Percentiles rank a stretch among this genome's conserved stretches.
Evolutionary conservation across 2,329 filamentous ascomycete species (phyloP).

Genomic region (Alternaria infectoria): DNA sequence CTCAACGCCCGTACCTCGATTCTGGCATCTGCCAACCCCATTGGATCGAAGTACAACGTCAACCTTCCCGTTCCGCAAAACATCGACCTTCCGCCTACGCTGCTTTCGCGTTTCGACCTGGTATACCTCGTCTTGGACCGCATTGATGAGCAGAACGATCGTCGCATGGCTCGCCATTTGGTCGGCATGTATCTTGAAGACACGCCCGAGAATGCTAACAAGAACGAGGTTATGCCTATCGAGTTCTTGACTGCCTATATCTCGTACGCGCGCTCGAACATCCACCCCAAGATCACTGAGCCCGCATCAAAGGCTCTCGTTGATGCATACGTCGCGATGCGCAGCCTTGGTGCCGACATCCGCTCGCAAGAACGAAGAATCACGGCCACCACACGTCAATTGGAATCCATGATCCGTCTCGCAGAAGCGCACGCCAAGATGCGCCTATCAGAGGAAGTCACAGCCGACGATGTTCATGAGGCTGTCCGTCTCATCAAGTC

Average conservation of each 20-base stretch:
- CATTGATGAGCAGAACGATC: slow-evolving; percentile 87
- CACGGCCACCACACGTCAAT: slow-evolving; percentile 93
- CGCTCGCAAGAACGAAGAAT: slow-evolving; percentile 92
- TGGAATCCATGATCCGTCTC: slow-evolving; percentile 98
- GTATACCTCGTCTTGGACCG: slow-evolving; percentile 96
- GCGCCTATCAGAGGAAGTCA: slow-evolving; percentile 80
- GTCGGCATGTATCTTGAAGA: slow-evolving; percentile 98
- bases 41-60: slow-evolving; percentile 96
- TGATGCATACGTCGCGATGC: slow-evolving; percentile 90
- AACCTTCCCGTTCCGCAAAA: slow-evolving; percentile 96
- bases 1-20: slow-evolving; percentile 95
- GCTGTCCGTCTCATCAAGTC: slow-evolving; percentile 91
- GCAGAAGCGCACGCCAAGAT: slow-evolving; percentile 97
- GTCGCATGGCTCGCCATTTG: slow-evolving; percentile 87
- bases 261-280: slow-evolving; percentile 87
- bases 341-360: slow-evolving; percentile 75
- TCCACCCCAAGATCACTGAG: slow-evolving; percentile 81
- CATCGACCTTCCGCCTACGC: slow-evolving; percentile 93
- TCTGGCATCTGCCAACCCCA: slow-evolving; percentile 95
- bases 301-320: slow-evolving; percentile 85
- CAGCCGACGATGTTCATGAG: slow-evolving; percentile 82
- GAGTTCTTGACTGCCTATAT: slow-evolving; percentile 98
- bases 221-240: slow-evolving; percentile 78
- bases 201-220: slow-evolving; percentile 81
- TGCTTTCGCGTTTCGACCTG: slow-evolving; percentile 94